Evolutionary conservation across 495 filamentous ascomycete species (phyloP).

Genomic region (Penicillium ochrochloron): DNA sequence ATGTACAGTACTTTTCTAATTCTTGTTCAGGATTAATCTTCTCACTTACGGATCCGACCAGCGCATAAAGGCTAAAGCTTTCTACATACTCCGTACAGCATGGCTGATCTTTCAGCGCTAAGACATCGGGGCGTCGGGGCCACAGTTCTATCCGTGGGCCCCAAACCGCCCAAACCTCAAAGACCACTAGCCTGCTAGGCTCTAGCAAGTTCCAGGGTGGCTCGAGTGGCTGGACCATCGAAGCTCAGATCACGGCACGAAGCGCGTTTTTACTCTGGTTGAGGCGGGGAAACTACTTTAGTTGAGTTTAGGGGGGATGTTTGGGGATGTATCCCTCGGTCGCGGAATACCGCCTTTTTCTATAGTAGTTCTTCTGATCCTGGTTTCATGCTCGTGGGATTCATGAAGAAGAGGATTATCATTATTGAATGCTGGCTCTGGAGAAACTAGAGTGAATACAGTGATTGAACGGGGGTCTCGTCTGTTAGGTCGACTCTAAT

Average conservation of each 20-base stretch:
- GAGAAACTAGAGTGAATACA: neutral
- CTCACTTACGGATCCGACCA: neutral
- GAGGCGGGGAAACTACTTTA: slow-evolving; percentile 8
- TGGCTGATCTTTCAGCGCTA: neutral
- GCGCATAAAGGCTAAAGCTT: neutral
- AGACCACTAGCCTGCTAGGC: no score
- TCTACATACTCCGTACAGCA: no score
- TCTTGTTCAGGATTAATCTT: neutral
- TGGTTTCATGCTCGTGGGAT: neutral
- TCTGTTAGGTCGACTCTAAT: neutral
- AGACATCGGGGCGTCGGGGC: slow-evolving; percentile 26
- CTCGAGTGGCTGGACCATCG: neutral
- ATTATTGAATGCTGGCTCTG: neutral
- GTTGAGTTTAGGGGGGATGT: slow-evolving; percentile 9
- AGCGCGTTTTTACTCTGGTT: slow-evolving; percentile 4
- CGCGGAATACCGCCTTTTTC: neutral
- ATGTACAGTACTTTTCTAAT: no score
- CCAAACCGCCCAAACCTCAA: neutral
- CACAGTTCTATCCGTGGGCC: slow-evolving; percentile 22
- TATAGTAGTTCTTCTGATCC: neutral
- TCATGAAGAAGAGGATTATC: no score
- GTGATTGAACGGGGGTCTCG: neutral
- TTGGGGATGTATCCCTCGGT: slow-evolving; percentile 20
- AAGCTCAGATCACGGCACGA: slow-evolving; percentile 5
- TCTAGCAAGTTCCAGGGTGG: neutral